phyloP scores from a whole-genome alignment of 2,329 filamentous ascomycete genomes.

The Colletotrichum tanaceti region DNA sequence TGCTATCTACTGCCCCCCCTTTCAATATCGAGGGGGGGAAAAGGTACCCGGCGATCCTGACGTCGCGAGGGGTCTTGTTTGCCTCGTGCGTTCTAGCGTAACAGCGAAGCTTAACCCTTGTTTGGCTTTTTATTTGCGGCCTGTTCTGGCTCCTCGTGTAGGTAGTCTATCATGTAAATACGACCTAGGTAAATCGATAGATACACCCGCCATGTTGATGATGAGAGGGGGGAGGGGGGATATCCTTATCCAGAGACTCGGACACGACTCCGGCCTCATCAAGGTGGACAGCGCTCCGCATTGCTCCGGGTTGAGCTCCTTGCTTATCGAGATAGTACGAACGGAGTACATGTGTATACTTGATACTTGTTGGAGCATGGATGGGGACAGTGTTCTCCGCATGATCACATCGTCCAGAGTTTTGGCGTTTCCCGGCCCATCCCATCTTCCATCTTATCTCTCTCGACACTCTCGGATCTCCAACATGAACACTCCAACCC shows the following conservation, averaged over 20 bases:
- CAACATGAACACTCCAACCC: too few relatives aligned
- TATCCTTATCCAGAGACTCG: constrained; percentile 2
- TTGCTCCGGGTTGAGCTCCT: too few relatives aligned
- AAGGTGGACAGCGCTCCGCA: background rate
- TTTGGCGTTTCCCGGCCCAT: constrained; percentile 17
- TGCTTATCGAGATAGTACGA: too few relatives aligned
- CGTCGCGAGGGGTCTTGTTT: background rate
- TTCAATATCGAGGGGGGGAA: background rate
- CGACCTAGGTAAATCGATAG: too few relatives aligned
- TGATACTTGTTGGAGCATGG: too few relatives aligned
- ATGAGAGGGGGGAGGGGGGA: background rate
- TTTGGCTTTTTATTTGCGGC: background rate
- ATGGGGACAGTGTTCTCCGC: background rate
- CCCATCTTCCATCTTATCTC: constrained; percentile 32
- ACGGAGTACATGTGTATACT: too few relatives aligned
- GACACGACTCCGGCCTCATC: background rate
- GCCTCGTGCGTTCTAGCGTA: background rate
- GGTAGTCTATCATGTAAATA: too few relatives aligned
- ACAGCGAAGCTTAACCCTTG: constrained; percentile 6
- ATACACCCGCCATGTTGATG: too few relatives aligned
- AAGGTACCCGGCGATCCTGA: background rate
- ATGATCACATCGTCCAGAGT: background rate
- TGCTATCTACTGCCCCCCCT: too few relatives aligned
- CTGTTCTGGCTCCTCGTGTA: too few relatives aligned
- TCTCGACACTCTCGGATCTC: too few relatives aligned